Evolutionary conservation across 176 grass and related monocot genomes (phyloP).

Genomic region (Metroxylon sagu): DNA sequence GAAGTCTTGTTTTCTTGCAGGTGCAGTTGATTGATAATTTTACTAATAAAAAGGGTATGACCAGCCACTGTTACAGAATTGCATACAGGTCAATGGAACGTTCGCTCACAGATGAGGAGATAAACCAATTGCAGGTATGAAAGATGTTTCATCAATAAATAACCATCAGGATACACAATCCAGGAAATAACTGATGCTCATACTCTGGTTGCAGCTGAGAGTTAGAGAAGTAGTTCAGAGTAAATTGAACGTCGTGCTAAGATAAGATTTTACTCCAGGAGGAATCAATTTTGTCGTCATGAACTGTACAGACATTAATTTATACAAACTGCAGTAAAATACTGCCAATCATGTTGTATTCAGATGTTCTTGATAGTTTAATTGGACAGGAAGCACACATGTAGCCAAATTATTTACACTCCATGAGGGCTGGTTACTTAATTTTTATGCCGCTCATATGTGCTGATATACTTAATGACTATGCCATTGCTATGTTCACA

Average conservation of each 20-base stretch:
- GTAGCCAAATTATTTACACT: too few relatives aligned
- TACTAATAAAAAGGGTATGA: constrained; percentile 97
- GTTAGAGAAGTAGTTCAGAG: constrained; percentile 78
- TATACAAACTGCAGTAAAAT: too few relatives aligned
- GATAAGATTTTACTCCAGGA: constrained; percentile 32
- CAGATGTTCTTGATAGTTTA: too few relatives aligned
- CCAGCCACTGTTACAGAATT: constrained; percentile 93
- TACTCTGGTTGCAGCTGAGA: constrained; percentile 53
- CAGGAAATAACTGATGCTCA: too few relatives aligned
- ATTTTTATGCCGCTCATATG: too few relatives aligned
- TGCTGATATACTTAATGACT: too few relatives aligned
- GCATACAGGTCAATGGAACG: constrained; percentile 85
- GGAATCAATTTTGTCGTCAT: constrained; percentile 1
- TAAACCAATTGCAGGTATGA: constrained; percentile 73
- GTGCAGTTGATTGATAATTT: constrained; percentile 92
- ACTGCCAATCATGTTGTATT: too few relatives aligned
- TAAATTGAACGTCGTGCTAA: constrained; percentile 76
- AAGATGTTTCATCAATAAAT: not conserved
- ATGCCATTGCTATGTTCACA: too few relatives aligned
- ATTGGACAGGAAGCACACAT: too few relatives aligned
- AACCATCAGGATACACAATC: too few relatives aligned
- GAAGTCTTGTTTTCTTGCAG: constrained; percentile 25
- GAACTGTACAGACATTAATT: too few relatives aligned
- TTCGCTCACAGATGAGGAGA: constrained; percentile 85
- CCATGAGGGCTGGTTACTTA: too few relatives aligned